Percentiles rank a stretch among this genome's conserved stretches.
phyloP scores from a whole-genome alignment of 768 basidiomycete genomes.

The Naganishia kalamii region DNA sequence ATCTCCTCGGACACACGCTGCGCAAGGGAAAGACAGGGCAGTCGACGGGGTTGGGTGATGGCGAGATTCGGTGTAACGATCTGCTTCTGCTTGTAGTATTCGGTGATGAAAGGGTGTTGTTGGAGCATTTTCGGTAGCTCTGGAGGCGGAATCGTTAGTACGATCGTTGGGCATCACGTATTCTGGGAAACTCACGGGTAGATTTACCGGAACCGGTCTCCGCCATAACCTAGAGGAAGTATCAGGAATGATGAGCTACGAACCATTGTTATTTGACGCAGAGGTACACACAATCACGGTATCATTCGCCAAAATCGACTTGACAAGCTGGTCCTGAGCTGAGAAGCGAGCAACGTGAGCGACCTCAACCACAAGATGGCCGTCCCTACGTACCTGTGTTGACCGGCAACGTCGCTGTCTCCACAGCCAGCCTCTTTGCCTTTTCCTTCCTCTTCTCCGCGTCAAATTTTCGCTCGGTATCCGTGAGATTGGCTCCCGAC shows the following conservation, averaged over 20 bases:
- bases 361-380: not conserved
- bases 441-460: not conserved
- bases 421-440: conserved; percentile 33
- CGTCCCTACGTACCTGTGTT: conserved; percentile 34
- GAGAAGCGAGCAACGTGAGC: not conserved
- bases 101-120: conserved; percentile 19
- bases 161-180: not conserved
- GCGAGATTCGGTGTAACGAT: conserved; percentile 30
- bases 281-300: conserved; percentile 37
- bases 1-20: conserved; percentile 41
- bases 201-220: conserved; percentile 47
- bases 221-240: conserved; percentile 37
- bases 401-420: conserved; percentile 36
- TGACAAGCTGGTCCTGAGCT: conserved; percentile 36
- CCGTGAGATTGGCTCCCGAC: not conserved
- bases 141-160: not conserved
- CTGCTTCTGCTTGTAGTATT: conserved; percentile 2
- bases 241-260: not conserved
- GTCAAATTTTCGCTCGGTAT: not conserved
- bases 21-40: conserved; percentile 41
- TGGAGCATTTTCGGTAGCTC: conserved; percentile 40
- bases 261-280: not conserved
- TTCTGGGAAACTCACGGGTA: conserved; percentile 25
- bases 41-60: conserved; percentile 42
- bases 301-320: conserved; percentile 39